A percentile compares a stretch with the other conserved stretches of the same genome.
These are phyloP conservation scores for Nemophila menziesii DNA, from an alignment of 257 asterid genomes.

Conservation along the genomic window DNA sequence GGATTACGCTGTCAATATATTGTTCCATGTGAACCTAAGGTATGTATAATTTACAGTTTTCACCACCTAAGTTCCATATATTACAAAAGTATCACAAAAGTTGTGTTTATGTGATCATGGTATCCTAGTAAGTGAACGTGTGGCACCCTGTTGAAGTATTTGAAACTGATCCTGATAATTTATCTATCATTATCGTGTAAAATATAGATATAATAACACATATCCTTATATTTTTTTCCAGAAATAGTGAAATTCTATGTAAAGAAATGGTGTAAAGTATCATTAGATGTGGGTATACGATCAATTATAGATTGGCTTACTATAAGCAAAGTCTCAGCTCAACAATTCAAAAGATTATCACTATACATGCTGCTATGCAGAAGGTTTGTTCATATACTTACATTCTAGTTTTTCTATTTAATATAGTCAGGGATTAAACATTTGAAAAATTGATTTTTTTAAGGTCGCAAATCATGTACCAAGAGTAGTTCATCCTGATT, in stretches of 20 bases:
- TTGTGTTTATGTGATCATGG: constrained; percentile 48
- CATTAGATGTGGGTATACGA: constrained; percentile 86
- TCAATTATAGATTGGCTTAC: constrained; percentile 97
- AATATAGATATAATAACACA: constrained; percentile 13
- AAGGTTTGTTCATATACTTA: constrained; percentile 44
- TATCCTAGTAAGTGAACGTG: constrained; percentile 96
- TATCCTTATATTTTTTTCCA: constrained; percentile 33
- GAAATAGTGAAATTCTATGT: constrained; percentile 78
- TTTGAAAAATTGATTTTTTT: constrained; percentile 18
- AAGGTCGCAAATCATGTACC: constrained; percentile 98
- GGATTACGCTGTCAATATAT: constrained; percentile 93
- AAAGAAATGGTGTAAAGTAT: constrained; percentile 94
- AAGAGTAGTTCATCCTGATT: constrained; percentile 98
- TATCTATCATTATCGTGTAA: constrained; percentile 5
- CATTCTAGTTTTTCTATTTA: constrained; percentile 4
- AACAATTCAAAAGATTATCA: constrained; percentile 81
- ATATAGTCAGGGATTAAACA: neutral
- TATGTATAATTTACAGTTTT: constrained; percentile 17
- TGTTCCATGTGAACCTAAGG: constrained; percentile 98
- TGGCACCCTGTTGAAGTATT: constrained; percentile 94
- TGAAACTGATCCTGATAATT: constrained; percentile 76
- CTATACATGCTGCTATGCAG: constrained; percentile 99
- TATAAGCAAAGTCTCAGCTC: constrained; percentile 94
- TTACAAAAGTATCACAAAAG: neutral
- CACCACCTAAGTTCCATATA: too few relatives aligned